phyloP scores from a whole-genome alignment of 306 rosid genomes.

The Gastrolobium villosum region DNA sequence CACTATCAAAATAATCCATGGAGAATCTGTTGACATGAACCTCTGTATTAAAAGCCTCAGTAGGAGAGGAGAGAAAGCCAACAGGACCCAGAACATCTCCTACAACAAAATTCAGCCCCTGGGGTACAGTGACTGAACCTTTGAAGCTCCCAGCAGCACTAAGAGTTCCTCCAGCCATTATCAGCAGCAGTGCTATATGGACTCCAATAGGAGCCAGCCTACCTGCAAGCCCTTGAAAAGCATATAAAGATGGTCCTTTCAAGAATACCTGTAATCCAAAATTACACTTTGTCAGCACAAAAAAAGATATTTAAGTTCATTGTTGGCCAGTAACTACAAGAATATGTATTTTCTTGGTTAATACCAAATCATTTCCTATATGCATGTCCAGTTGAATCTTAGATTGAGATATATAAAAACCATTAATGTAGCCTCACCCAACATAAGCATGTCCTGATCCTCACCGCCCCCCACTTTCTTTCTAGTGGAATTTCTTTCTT shows the following conservation, averaged over 20 bases:
- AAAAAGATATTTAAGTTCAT: conserved; percentile 17
- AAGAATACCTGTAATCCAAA: conserved; percentile 73
- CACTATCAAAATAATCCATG: conserved; percentile 91
- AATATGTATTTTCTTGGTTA: neutral
- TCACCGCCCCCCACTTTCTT: no score
- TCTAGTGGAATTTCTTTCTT: no score
- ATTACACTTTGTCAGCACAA: conserved; percentile 31
- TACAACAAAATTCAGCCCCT: conserved; percentile 90
- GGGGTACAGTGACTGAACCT: conserved; percentile 96
- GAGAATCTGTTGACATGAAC: conserved; percentile 92
- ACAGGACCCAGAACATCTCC: conserved; percentile 90
- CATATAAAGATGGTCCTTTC: conserved; percentile 89
- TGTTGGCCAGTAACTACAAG: conserved; percentile 20
- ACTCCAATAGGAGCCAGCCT: conserved; percentile 97
- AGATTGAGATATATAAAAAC: no score
- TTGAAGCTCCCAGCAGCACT: conserved; percentile 96
- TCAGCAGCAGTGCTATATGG: conserved; percentile 86
- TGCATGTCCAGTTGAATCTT: neutral
- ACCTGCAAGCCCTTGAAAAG: conserved; percentile 89
- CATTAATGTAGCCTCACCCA: no score
- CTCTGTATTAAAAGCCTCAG: conserved; percentile 86
- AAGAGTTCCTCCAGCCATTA: conserved; percentile 94
- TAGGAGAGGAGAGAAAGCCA: conserved; percentile 87
- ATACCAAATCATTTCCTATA: conserved; percentile 8
- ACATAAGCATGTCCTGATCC: no score